Base-by-base conservation (phyloP, 257 asterid species). In the Fraxinus pennsylvanica region DNA sequence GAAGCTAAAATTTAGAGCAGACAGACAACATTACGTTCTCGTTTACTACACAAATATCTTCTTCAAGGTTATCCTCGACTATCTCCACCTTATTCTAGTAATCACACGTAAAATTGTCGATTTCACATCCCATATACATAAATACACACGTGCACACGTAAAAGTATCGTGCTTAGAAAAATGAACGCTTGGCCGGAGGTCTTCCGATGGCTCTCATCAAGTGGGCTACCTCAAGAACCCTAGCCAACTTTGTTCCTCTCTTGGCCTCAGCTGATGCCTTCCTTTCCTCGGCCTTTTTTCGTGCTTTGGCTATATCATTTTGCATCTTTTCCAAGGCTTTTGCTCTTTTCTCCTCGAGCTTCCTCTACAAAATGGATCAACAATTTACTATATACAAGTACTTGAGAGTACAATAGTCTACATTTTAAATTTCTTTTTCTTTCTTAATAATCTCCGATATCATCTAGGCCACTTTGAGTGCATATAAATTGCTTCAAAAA, bases 171-270 rank as follows among this genome's bases (percentile, higher is more conserved):
- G 7, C 59, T 80, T 71, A 95, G 38, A 95, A 95, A 90, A 93
- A 95, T 54, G 96, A 90, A 6, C 96, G 93, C 73, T 95, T 95
- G 74, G 54, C 89, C 14, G 99, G 99, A 13, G 97, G 83, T 54
- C 96, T 87, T 4, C 99, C 99, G 2, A 95, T 92, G 73, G 98
- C 99, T 81, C 86, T 88, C 99, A 93, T 93, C 83, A 95, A 86
- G 78, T 89, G 90, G 43, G 92, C 85, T 59, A 90, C 81, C 82
- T 95, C 98, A 71, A 93, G 84, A 72, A 95, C 73, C 76, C 84
- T 87, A 39, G 98, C 97, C n/a, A 91, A 96, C 86, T 95, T 93
- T 41, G 94, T 95, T 29, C 99, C 99, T 59, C 97, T 90, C 79
- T 91, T 91, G 50, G 89, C 99, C 85, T 91, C 99, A 2, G 99